phyloP scores from a whole-genome alignment of 108 stramenopile species.

The Chaetoceros muelleri region DNA sequence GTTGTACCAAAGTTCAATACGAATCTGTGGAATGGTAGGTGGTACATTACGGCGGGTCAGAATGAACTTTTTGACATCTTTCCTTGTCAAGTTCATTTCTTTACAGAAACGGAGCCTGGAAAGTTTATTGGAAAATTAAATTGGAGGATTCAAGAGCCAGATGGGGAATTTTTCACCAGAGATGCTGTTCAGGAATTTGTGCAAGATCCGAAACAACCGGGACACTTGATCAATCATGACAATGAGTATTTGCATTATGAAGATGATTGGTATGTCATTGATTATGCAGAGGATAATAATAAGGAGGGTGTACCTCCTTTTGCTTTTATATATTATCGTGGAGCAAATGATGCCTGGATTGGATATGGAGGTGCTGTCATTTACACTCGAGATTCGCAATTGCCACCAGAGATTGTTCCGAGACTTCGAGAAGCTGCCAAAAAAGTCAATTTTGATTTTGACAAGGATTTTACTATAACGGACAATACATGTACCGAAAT shows the following conservation, averaged over 20 bases:
- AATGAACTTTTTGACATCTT: slow-evolving; percentile 89
- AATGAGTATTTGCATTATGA: slow-evolving; percentile 96
- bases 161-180: slow-evolving; percentile 92
- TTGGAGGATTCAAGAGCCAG: slow-evolving; percentile 91
- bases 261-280: slow-evolving; percentile 96
- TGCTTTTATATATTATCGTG: slow-evolving; percentile 92
- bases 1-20: slow-evolving; percentile 78
- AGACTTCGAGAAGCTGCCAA: slow-evolving; percentile 67
- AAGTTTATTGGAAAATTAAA: slow-evolving; percentile 86
- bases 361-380: slow-evolving; percentile 93
- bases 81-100: slow-evolving; percentile 98
- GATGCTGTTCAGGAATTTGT: slow-evolving; percentile 85
- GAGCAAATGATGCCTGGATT: slow-evolving; percentile 93
- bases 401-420: slow-evolving; percentile 75
- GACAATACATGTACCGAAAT: slow-evolving; percentile 67
- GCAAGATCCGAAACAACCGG: slow-evolving; percentile 81
- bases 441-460: slow-evolving; percentile 78
- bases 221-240: slow-evolving; percentile 89
- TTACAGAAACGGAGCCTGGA: slow-evolving; percentile 77
- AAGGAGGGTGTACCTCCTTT: slow-evolving; percentile 68
- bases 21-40: slow-evolving; percentile 76
- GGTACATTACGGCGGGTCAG: slow-evolving; percentile 92
- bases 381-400: slow-evolving; percentile 77
- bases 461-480: slow-evolving; percentile 63
- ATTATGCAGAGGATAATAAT: slow-evolving; percentile 74